Conservation (phyloP, 768 basidiomycete genomes). For the Pleurotus eryngii region DNA sequence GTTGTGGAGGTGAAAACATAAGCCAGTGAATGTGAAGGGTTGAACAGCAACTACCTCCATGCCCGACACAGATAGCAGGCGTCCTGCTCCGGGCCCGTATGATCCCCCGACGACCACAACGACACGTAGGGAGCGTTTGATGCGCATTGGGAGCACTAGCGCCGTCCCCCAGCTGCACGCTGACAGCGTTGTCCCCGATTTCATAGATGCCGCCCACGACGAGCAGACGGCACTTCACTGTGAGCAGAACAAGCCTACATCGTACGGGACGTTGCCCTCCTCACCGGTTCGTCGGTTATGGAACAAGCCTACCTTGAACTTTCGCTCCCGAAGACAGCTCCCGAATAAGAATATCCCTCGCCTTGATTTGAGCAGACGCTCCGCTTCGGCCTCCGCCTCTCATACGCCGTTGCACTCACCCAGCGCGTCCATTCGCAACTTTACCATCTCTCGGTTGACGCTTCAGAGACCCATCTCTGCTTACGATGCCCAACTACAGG, state of each 20-base stretch:
- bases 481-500: constrained; percentile 55
- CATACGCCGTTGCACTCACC: constrained; percentile 31
- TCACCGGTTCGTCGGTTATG: constrained; percentile 20
- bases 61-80: not conserved
- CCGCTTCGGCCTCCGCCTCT: constrained; percentile 35
- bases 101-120: constrained; percentile 52
- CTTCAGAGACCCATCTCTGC: constrained; percentile 66
- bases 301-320: constrained; percentile 23
- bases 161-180: constrained; percentile 14
- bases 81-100: constrained; percentile 27
- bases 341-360: constrained; percentile 29
- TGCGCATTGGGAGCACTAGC: constrained; percentile 45
- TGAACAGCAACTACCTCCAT: not conserved
- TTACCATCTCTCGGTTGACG: constrained; percentile 38
- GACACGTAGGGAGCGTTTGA: constrained; percentile 59
- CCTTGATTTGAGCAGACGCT: constrained; percentile 24
- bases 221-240: constrained; percentile 4
- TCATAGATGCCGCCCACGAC: constrained; percentile 5
- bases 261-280: constrained; percentile 58
- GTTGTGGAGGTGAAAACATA: too few species aligned
- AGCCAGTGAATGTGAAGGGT: too few species aligned
- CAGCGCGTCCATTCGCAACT: constrained; percentile 32
- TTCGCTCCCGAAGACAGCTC: constrained; percentile 31
- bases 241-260: constrained; percentile 20
- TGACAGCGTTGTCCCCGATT: constrained; percentile 6